These are phyloP conservation scores for Delphinella strobiligena DNA, from an alignment of 2,329 filamentous ascomycete species.

Conservation along the genomic window DNA sequence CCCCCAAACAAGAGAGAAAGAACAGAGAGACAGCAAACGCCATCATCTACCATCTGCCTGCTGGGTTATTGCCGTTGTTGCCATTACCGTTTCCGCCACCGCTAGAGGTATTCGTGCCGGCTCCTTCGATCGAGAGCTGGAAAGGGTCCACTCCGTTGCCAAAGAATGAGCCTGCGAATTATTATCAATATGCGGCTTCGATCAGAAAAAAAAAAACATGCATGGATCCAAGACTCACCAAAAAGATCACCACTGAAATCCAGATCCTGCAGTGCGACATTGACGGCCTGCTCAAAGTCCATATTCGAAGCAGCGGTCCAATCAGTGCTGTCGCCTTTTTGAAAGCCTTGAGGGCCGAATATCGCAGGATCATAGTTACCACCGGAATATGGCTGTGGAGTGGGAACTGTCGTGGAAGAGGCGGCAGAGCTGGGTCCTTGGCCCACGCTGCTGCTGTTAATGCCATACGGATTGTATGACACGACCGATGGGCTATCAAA, in stretches of 20 bases:
- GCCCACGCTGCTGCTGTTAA: neutral
- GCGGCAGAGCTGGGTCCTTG: neutral
- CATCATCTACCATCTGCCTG: too few species aligned
- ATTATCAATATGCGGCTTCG: neutral
- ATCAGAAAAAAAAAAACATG: neutral
- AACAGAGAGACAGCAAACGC: too few species aligned
- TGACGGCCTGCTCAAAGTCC: slow-evolving; percentile 11
- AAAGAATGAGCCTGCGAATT: slow-evolving; percentile 7
- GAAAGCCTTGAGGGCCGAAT: too few species aligned
- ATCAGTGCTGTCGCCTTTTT: slow-evolving; percentile 4
- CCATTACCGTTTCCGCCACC: too few species aligned
- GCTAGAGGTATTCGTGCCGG: neutral
- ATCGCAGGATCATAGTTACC: neutral
- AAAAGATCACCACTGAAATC: slow-evolving; percentile 10
- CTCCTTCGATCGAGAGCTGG: slow-evolving; percentile 7
- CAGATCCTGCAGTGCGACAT: slow-evolving; percentile 9
- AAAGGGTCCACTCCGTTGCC: slow-evolving; percentile 10
- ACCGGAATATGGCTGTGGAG: neutral
- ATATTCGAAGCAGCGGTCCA: slow-evolving; percentile 11
- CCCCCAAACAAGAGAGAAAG: too few species aligned
- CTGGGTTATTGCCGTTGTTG: too few species aligned
- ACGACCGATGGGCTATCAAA: slow-evolving; percentile 9
- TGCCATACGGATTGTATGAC: neutral
- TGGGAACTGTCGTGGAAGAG: neutral
- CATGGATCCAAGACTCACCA: slow-evolving; percentile 8